phyloP scores from a whole-genome alignment of 1,284 basidiomycete species.

The Pseudozyma thailandica region DNA sequence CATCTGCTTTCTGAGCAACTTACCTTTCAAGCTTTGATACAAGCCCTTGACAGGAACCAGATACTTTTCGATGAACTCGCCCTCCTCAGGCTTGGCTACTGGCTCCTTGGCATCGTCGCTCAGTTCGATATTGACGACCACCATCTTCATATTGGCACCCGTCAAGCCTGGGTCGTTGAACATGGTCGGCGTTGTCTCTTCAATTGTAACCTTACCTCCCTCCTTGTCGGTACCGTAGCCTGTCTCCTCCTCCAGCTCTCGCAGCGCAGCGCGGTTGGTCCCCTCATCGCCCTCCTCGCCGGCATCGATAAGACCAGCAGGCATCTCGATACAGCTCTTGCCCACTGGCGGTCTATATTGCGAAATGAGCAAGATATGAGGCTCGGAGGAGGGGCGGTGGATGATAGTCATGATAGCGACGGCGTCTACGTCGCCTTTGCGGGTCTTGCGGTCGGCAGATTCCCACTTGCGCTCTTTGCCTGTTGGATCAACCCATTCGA shows the following conservation, averaged over 20 bases:
- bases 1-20: conserved; percentile 15
- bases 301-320: conserved; percentile 65
- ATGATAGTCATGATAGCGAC: conserved; percentile 65
- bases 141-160: conserved; percentile 64
- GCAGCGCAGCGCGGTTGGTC: conserved; percentile 57
- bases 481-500: conserved; percentile 64
- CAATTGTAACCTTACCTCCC: conserved; percentile 51
- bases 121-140: conserved; percentile 58
- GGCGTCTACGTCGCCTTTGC: conserved; percentile 65
- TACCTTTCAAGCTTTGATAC: conserved; percentile 51
- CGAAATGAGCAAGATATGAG: conserved; percentile 61
- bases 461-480: conserved; percentile 66
- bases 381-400: conserved; percentile 50
- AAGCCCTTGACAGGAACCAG: conserved; percentile 60
- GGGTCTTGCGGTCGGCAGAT: conserved; percentile 61
- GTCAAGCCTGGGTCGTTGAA: conserved; percentile 63
- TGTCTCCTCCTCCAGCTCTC: conserved; percentile 65
- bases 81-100: conserved; percentile 64
- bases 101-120: conserved; percentile 60
- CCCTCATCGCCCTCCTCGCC: conserved; percentile 62
- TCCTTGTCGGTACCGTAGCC: conserved; percentile 60
- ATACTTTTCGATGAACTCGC: conserved; percentile 65
- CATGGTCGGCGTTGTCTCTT: conserved; percentile 54
- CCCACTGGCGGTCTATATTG: conserved; percentile 62
- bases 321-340: conserved; percentile 63